Percentiles rank a stretch among this genome's conserved stretches.
phyloP scores from a whole-genome alignment of 257 asterid species.

The Phtheirospermum japonicum region DNA sequence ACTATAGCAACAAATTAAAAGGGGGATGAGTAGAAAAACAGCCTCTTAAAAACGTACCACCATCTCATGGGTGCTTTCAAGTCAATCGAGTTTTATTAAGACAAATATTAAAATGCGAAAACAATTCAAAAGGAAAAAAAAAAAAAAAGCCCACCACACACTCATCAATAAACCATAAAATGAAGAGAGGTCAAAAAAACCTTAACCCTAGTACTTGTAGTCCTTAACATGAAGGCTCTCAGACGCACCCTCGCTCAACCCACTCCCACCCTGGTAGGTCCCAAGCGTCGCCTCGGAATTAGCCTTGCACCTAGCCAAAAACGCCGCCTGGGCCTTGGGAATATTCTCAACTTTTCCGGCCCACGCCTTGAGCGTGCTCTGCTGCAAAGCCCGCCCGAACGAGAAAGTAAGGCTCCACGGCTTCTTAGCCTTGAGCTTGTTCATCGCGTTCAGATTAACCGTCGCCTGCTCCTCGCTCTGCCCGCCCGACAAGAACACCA shows the following conservation, averaged over 20 bases:
- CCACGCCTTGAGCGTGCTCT: constrained; percentile 72
- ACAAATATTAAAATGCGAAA: constrained; percentile 7
- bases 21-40: background rate
- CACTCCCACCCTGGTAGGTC: constrained; percentile 44
- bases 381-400: constrained; percentile 62
- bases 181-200: too few relatives aligned
- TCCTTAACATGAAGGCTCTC: constrained; percentile 73
- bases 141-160: constrained; percentile 8
- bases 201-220: constrained; percentile 45
- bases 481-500: constrained; percentile 61
- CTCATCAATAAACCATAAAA: too few relatives aligned
- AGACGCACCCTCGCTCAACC: constrained; percentile 52
- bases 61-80: constrained; percentile 14
- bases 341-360: constrained; percentile 48
- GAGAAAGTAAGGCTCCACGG: constrained; percentile 61
- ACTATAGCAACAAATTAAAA: background rate
- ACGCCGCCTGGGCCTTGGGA: constrained; percentile 47
- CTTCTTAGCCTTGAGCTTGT: constrained; percentile 57
- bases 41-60: constrained; percentile 2
- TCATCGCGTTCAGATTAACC: constrained; percentile 57
- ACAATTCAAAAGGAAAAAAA: background rate
- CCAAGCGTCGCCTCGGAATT: constrained; percentile 69
- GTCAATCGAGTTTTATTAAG: background rate
- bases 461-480: constrained; percentile 71
- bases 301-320: constrained; percentile 59